Evolutionary conservation across 768 basidiomycete species (phyloP), one percentile per base, ranked within the genome.

Genomic region (Termitomyces sp.): DNA sequence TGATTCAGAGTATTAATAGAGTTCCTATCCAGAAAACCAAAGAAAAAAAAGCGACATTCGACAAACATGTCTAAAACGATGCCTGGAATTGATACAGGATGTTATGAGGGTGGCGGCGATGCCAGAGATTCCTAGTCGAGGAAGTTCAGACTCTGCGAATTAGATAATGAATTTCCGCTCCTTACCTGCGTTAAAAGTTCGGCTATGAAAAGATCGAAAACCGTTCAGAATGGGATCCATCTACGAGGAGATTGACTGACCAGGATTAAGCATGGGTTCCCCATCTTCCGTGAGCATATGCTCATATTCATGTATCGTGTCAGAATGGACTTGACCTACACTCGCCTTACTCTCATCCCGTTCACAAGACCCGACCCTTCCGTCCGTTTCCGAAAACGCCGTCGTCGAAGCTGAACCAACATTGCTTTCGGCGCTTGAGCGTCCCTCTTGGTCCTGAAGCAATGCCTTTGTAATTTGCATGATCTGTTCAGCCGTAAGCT

Each of bases 261-360:
- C 84, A 71, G 85, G 83, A 68, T 85, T 84, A 62, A 87, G 69
- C 82, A 87, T 87, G 5, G 83, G 80, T 64, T 82, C 82, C 9
- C 81, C 84, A 65, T 86, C 84, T 64, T 85, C 84, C 2, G 82
- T 84, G 16, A 85, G 71, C 61, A 84, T 80, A 60, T 81, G 76
- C 58, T 81, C 81, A 48, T 75, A 73, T 39, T 60, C 66, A 57
- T 66, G 64, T 56, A 70, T 51, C 13, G 39, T 47, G 54, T 56
- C 52, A 29, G n/a, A n/a, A 20, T 58, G 56, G 3, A 57, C 58
- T 33, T 34, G 20, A 36, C 46, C 50, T 46, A 33, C 31, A 16
- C 24, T 51, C 13, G 33, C 18, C 28, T 49, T 28, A 22, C 49
- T 51, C 20, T 61, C 61, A 31, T 45, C 37, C 15, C 51, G 55